Evolutionary conservation across 768 basidiomycete genomes (phyloP), one percentile per base, ranked within the genome.

Genomic region (Lactarius psammicola): DNA sequence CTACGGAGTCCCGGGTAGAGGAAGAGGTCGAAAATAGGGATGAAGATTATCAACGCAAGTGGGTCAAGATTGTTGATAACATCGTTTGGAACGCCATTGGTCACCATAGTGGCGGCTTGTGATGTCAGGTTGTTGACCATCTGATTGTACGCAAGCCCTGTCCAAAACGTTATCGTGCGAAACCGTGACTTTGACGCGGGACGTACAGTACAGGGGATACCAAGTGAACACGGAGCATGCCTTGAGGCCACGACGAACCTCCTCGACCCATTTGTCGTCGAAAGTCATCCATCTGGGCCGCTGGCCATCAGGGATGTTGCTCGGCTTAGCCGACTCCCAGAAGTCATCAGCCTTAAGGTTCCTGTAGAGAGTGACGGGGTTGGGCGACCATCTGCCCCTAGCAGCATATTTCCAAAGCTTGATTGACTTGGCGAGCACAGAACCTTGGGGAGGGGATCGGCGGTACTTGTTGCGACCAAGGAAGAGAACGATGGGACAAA

Each of bases 71-170:
- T 92, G 60, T 88, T 89, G 63, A 92, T 74, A 46, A 92, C 80
- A 69, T 92, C 90, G 69, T 92, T 92, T 6, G 89, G 89, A 34
- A 88, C 57, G 56, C 88, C 87, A 68, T 90, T 78, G 0, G 86
- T 85, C 9, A 73, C 74, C 90, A 92, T 90, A 0, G 87, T 87
- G 2, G 89, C 90, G 28, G 90, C 90, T 75, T 90, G 89, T 5
- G 90, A 90, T 1, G 84, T 85, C 74, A 92, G 71, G 73, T 92
- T 92, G 77, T 87, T 90, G 77, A 87, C 86, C 61, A 92, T 71
- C 72, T 92, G 90, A 73, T 87, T 89, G 75, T 91, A 90, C 0
- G 87, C 82, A 57, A 91, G 82, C 89, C 89, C 87, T 89, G 71
- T 20, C 40, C 36, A 44, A 23, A 64, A 23, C 30, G 36, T 68